These are phyloP conservation scores for Globisporangium canariense DNA, from an alignment of 352 stramenopile species.

Conservation along the genomic window DNA sequence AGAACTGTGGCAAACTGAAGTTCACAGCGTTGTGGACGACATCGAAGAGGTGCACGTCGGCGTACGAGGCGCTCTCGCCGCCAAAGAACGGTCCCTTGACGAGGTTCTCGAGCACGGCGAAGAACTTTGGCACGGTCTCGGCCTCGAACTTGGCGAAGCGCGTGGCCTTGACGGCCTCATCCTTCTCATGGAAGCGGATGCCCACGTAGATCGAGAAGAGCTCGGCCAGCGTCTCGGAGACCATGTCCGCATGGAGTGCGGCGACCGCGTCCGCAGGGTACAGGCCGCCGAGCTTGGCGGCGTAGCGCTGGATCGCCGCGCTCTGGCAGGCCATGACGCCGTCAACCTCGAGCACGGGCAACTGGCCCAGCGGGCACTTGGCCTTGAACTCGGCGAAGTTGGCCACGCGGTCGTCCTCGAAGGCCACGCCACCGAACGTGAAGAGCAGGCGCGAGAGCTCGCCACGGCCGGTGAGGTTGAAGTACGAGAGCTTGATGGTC, in stretches of 20 bases:
- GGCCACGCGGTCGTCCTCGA: conserved; percentile 31
- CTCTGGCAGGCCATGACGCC: conserved; percentile 34
- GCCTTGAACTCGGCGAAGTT: conserved; percentile 38
- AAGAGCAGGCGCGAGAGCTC: conserved; percentile 53
- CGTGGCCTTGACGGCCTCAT: conserved; percentile 22
- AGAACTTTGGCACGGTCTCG: conserved; percentile 7
- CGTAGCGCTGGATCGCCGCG: conserved; percentile 41
- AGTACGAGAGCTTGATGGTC: conserved; percentile 65
- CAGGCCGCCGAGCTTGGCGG: conserved; percentile 30
- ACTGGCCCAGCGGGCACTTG: conserved; percentile 35
- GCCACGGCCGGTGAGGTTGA: conserved; percentile 37
- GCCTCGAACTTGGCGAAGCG: conserved; percentile 9
- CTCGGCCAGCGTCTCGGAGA: conserved; percentile 20
- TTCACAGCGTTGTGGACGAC: conserved; percentile 40
- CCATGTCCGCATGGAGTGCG: conserved; percentile 28
- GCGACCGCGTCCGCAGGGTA: conserved; percentile 28
- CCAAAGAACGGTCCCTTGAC: conserved; percentile 52
- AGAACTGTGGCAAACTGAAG: conserved; percentile 26
- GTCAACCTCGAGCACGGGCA: conserved; percentile 38
- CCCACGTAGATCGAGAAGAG: conserved; percentile 12
- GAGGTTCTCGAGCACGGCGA: conserved; percentile 38
- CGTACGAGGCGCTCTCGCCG: conserved; percentile 35
- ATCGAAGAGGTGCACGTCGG: conserved; percentile 46
- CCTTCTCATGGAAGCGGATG: conserved; percentile 28
- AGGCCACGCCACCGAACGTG: conserved; percentile 32